A percentile compares a stretch with the other conserved stretches of the same genome.
Evolutionary conservation across 1,139 yeast species (phyloP).

Genomic region (Candida sp.): DNA sequence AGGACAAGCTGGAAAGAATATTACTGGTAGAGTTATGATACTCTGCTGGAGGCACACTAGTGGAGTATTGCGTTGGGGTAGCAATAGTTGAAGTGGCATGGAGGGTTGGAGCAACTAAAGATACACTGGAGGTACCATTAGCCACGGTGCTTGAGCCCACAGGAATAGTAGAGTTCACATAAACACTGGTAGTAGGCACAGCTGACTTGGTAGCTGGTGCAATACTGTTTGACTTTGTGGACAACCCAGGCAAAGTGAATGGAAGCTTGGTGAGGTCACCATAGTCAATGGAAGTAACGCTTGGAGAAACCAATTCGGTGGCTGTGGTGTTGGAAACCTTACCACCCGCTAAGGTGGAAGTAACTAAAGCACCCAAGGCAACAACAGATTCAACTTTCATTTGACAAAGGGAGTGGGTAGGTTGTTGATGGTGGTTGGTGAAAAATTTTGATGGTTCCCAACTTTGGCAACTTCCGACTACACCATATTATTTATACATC

Average conservation of each 20-base stretch:
- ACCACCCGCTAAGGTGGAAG: neutral
- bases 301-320: neutral
- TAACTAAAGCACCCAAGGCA: neutral
- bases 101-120: neutral
- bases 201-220: neutral
- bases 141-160: too few species aligned
- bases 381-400: conserved; percentile 1
- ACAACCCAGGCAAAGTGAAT: neutral
- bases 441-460: neutral
- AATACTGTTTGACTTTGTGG: neutral
- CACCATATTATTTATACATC: neutral
- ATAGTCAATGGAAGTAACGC: neutral
- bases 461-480: neutral
- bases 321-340: neutral
- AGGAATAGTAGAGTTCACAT: too few species aligned
- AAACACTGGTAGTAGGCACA: too few species aligned
- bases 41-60: too few species aligned
- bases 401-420: neutral
- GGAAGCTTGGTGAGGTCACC: conserved; percentile 3
- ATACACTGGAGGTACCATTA: neutral
- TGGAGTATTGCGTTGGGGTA: too few species aligned
- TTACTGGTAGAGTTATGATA: too few species aligned
- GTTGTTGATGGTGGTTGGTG: neutral
- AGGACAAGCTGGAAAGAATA: too few species aligned
- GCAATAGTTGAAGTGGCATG: neutral